Evolutionary conservation across 352 stramenopile species (phyloP).

Genomic region (Pythium brachiatum): DNA sequence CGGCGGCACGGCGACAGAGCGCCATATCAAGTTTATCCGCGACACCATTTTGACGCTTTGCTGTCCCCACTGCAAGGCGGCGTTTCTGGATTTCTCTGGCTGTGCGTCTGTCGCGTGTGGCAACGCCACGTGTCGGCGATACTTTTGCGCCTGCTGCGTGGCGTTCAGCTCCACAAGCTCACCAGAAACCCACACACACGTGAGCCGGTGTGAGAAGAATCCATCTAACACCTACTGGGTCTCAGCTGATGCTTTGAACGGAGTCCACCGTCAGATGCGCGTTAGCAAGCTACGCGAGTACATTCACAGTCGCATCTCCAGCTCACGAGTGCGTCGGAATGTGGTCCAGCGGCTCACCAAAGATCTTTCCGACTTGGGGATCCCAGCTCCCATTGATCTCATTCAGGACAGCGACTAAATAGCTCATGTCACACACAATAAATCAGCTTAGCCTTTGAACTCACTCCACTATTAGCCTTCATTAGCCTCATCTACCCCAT

Average conservation of each 20-base stretch:
- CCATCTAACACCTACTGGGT: not conserved
- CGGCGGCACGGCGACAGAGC: not conserved
- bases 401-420: not conserved
- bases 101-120: not conserved
- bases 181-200: not conserved
- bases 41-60: not conserved
- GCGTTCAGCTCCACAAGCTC: not conserved
- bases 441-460: not conserved
- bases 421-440: not conserved
- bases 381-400: not conserved
- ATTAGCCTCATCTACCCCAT: slow-evolving; percentile 3
- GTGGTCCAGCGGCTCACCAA: not conserved
- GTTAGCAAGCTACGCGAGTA: not conserved
- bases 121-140: not conserved
- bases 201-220: not conserved
- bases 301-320: not conserved
- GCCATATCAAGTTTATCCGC: not conserved
- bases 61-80: not conserved
- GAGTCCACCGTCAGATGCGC: not conserved
- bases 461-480: too few species aligned
- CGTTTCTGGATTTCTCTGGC: not conserved
- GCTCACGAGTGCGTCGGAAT: not conserved
- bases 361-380: not conserved
- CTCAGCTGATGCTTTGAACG: not conserved
- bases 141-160: not conserved